Evolutionary conservation across 148 eudicot genomes (phyloP), one percentile per base, ranked within the genome.

Genomic region (Silene conica): DNA sequence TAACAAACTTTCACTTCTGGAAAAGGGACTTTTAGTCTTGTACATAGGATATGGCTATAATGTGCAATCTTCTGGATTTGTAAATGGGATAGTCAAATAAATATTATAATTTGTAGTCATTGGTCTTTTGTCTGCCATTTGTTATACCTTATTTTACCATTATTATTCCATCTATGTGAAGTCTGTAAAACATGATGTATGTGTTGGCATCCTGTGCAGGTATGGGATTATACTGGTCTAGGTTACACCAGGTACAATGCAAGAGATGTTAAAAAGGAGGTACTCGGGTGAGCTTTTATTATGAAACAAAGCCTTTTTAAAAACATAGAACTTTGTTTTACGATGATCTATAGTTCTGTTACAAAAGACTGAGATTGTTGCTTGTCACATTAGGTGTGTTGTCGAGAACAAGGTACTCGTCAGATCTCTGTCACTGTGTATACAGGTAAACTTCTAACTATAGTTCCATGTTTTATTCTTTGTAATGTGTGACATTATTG

Each of bases 171-270:
- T 25, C 25, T 56, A 5, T 45, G 12, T 38, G 9, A 38, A 46
- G 28, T 52, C 52, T 52, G 19, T 54, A 21, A 10, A 38, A 9
- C 43, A 69, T 58, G 43, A 69, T 74, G 25, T 59, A 18, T 38
- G 45, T 38, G 38, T 12, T 26, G 68, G 62, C 38, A 65, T 70
- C 73, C 68, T 41, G 14, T 78, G 76, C 73, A 95, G 99, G 97
- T 96, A 38, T 96, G 97, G 99, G 99, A 96, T 79, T 90, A 96
- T 78, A 90, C 97, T 83, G 99, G 99, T 69, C 78, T 92, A 59
- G 97, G 99, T 73, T 96, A 85, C 80, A 92, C 99, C 76, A 89
- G 89, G 80, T 96, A 96, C 87, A 86, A 82, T 76, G 99, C 97
- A 69, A 85, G 87, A 83, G 99, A 96, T 80, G 88, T 79, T 48